Evolutionary conservation across 202 grass and related monocot species (phyloP), one percentile per base, ranked within the genome.

Genomic region (Sporobolus alterniflorus): DNA sequence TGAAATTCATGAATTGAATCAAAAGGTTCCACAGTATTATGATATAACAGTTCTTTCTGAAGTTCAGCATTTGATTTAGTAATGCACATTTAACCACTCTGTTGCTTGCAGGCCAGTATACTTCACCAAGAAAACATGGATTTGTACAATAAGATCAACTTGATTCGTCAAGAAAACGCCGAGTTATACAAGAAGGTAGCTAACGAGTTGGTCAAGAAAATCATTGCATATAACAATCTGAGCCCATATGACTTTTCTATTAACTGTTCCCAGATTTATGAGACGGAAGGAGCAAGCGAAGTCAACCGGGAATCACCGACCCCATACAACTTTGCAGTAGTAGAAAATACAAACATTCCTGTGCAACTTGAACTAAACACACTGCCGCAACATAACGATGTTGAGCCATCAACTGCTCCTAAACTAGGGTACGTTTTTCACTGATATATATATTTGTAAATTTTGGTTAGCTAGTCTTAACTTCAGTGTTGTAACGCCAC

Each of bases 101-200:
- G 15, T 70, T 75, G 75, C 21, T 86, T 71, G n/a, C 75, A 97
- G 94, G 85, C 79, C 73, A 93, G 70, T 57, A 59, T 85, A 48
- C 41, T 91, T 55, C 83, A 87, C 28, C 90, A 92, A 90, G 94
- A 97, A 56, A 97, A 94, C 66, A 90, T 85, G 67, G 92, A 97
- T 36, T 82, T 97, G 22, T 88, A 90, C 71, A 90, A 76, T 81
- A 97, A 90, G 85, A 87, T 94, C 63, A 94, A 90, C 74, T 32
- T 87, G 10, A 43, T 90, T 89, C 59, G 54, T 67, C 90, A 91
- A 80, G 92, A 94, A 92, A 92, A 92, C 55, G 67, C 77, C 30
- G 92, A 91, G 66, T 84, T 97, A 77, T 72, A 83, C 71, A 89
- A 89, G 69, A 97, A 97, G 85, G 94, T 97, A 94, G 43, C 29